Base-by-base conservation (phyloP, 31 red algal species). In the Bonnemaisonia californica region DNA sequence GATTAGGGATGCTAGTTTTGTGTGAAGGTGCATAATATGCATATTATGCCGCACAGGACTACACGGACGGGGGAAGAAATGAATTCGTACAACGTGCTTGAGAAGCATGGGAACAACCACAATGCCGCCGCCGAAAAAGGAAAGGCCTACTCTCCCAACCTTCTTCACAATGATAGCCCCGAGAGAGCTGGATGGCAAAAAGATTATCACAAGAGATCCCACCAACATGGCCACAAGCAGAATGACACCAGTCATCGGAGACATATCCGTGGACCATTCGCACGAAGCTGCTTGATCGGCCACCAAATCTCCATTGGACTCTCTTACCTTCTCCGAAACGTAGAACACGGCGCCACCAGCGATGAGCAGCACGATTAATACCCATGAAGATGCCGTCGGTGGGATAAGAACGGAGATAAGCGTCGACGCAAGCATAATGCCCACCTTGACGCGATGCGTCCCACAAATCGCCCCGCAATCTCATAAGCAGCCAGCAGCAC, bases 41-140 rank as follows among this genome's bases (percentile, higher is more conserved):
- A n/a, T n/a, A n/a, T n/a, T n/a, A n/a, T n/a, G n/a, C n/a, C n/a
- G n/a, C n/a, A n/a, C n/a, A n/a, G n/a, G n/a, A n/a, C n/a, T n/a
- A n/a, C n/a, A n/a, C n/a, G n/a, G n/a, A n/a, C n/a, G n/a, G n/a
- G n/a, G n/a, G n/a, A 80, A 80, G 66, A 29, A 42, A 31, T 9
- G 3, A 4, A 41, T 35, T 12, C 22, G 54, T 38, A 48, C 55
- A 41, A 86, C 82, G 3, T 86, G 77, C 82, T 76, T 86, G 40
- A 88, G 40, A 21, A 94, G 80, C 84, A 94, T 83, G 23, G 91
- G 91, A 2, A 94, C 62, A 41, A 94, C 84, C 13, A 94, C 72
- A 23, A 83, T 45, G 22, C 91, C 91, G 62, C 91, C 91, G 32
- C 91, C 91, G 54, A 94, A 94, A 13, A 88, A 84, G 38, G 41